Base-by-base conservation (phyloP, 768 basidiomycete genomes). In the Hypholoma fasciculare region DNA sequence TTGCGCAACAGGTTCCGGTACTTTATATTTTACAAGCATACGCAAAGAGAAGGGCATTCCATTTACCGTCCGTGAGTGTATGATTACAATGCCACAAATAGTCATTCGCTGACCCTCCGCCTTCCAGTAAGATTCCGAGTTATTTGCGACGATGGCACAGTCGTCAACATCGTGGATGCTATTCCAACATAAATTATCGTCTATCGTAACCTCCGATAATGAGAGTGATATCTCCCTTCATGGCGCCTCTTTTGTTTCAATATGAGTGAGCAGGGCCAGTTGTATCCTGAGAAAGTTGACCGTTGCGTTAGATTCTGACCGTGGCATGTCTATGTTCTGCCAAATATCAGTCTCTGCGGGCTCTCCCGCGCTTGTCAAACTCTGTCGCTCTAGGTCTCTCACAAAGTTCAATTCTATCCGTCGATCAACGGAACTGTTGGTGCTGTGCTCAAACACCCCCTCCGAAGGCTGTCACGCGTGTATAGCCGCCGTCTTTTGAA, bases 1-100 rank as follows among this genome's bases (percentile, higher is more conserved):
- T 20, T 23, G 23, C 9, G 19, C 38, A 27, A 50, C 57, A 91
- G 90, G 82, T 19, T 78, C 84, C 17, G 91, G 91, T 6, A 93
- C 89, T 16, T 69, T 92, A 2, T 92, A 93, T 67, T 93, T 92
- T 69, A 92, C 90, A 2, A 92, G 89, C 68, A 87, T 93, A 56
- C 81, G 91, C 43, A 87, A 84, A 73, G 83, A 80, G 14, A 92
- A 91, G 66, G 90, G 89, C 8, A 73, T 81, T 40, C 82, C 81
- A 1, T 92, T 89, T 68, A 84, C 81, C 36, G 85, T 87, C 3
- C 66, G 89, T 93, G 69, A 60, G 87, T 81, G 5, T 20, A n/a
- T 42, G 38, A 38, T n/a, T 50, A 11, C 50, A 55, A 16, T 39
- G 39, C 34, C 23, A 23, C 34, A 14, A 23, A 49, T 30, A 7